These are phyloP conservation scores for Saturnispora mendoncae DNA, from an alignment of 805 yeast genomes.

Conservation along the genomic window DNA sequence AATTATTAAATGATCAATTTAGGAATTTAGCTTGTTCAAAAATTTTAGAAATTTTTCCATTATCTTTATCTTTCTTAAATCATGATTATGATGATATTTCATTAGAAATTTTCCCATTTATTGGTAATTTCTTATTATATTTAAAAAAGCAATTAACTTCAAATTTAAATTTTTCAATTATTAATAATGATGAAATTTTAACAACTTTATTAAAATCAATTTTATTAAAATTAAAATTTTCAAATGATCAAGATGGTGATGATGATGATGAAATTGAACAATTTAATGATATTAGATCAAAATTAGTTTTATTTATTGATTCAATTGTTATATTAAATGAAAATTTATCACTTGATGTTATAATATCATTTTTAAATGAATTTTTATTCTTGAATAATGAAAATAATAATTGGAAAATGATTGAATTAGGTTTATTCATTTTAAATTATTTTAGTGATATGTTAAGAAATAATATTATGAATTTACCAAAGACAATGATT, in stretches of 20 bases:
- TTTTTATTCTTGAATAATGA: slow-evolving; percentile 22
- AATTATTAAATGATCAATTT: slow-evolving; percentile 32
- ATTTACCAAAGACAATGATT: slow-evolving; percentile 57
- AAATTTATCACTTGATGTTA: slow-evolving; percentile 28
- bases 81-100: slow-evolving; percentile 88
- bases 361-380: slow-evolving; percentile 41
- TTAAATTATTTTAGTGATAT: slow-evolving; percentile 72
- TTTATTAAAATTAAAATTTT: slow-evolving; percentile 71
- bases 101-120: slow-evolving; percentile 70
- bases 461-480: slow-evolving; percentile 67
- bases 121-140: slow-evolving; percentile 63
- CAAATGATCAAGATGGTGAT: slow-evolving; percentile 47
- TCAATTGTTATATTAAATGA: slow-evolving; percentile 47
- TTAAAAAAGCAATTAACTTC: slow-evolving; percentile 47
- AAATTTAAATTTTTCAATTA: slow-evolving; percentile 23
- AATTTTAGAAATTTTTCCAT: slow-evolving; percentile 60
- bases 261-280: slow-evolving; percentile 70
- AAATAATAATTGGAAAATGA: slow-evolving; percentile 63
- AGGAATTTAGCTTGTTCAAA: slow-evolving; percentile 33
- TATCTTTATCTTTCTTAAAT: slow-evolving; percentile 57
- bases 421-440: slow-evolving; percentile 83
- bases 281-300: slow-evolving; percentile 69
- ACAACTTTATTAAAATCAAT: slow-evolving; percentile 58
- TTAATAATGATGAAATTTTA: slow-evolving; percentile 40
- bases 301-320: slow-evolving; percentile 75